phyloP scores from a whole-genome alignment of 805 yeast species.

The Yamadazyma nakazawae region DNA sequence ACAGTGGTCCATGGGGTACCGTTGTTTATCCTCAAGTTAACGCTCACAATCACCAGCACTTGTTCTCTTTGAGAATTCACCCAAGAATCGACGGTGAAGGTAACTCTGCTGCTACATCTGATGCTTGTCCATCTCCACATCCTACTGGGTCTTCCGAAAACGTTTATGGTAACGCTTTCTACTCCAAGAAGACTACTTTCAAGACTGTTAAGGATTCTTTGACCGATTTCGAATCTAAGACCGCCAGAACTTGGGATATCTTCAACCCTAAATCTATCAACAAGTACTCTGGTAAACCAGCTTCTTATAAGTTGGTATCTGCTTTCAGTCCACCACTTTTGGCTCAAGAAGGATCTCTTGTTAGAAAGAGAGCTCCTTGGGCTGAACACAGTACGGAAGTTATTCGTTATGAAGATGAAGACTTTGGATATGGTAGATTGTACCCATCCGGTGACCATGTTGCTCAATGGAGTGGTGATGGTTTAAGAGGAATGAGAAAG shows the following conservation, averaged over 20 bases:
- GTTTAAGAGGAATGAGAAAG: slow-evolving; percentile 59
- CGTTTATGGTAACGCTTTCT: slow-evolving; percentile 76
- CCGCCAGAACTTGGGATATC: slow-evolving; percentile 74
- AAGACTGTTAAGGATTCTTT: slow-evolving; percentile 66
- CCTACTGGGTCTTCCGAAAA: slow-evolving; percentile 67
- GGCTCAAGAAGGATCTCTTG: slow-evolving; percentile 72
- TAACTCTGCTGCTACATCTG: slow-evolving; percentile 68
- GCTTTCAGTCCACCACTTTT: slow-evolving; percentile 69
- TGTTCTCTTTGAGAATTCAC: slow-evolving; percentile 72
- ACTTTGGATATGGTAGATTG: slow-evolving; percentile 51
- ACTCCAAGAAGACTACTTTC: slow-evolving; percentile 60
- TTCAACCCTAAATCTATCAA: slow-evolving; percentile 68
- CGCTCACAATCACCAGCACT: slow-evolving; percentile 86
- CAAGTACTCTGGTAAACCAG: slow-evolving; percentile 70
- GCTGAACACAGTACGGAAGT: slow-evolving; percentile 65
- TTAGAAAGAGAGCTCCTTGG: slow-evolving; percentile 81
- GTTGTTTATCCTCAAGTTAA: slow-evolving; percentile 74
- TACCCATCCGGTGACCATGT: slow-evolving; percentile 82
- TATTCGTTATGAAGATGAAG: slow-evolving; percentile 62
- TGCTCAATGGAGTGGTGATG: slow-evolving; percentile 73
- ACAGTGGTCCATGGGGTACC: slow-evolving; percentile 74
- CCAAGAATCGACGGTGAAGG: slow-evolving; percentile 81
- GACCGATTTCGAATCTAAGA: slow-evolving; percentile 52
- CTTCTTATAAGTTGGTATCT: slow-evolving; percentile 73
- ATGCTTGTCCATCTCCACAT: slow-evolving; percentile 56